These are phyloP conservation scores for Fraxinus sp. DNA, from an alignment of 305 asterid genomes.

Conservation along the genomic window DNA sequence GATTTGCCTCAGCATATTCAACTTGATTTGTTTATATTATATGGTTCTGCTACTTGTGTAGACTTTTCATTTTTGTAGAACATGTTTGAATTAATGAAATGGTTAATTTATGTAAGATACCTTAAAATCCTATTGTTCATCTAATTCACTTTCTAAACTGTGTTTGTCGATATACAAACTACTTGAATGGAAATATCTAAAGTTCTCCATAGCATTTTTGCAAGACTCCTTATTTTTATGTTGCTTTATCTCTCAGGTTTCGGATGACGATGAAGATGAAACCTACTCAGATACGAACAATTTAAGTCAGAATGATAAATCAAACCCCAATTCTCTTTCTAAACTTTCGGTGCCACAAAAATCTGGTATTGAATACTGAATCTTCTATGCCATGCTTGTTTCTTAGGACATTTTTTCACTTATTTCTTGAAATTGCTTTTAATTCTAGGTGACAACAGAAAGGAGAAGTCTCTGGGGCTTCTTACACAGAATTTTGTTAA, in stretches of 20 bases:
- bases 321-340: conserved; percentile 45
- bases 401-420: background rate
- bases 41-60: background rate
- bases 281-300: conserved; percentile 45
- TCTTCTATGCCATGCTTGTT: background rate
- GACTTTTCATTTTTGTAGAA: background rate
- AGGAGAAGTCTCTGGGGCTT: conserved; percentile 90
- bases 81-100: background rate
- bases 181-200: background rate
- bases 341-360: conserved; percentile 36
- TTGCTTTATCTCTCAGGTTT: conserved; percentile 41
- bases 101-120: background rate
- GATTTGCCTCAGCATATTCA: background rate
- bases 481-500: conserved; percentile 92
- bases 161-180: background rate
- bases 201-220: background rate
- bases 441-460: conserved; percentile 70
- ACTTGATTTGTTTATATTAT: background rate
- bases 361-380: conserved; percentile 40
- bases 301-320: conserved; percentile 56
- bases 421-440: background rate
- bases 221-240: background rate
- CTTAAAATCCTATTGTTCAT: background rate
- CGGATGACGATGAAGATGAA: conserved; percentile 85
- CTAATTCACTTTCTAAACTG: background rate